Conservation (phyloP, 805 yeast genomes). For the Metschnikowia gelsemii region DNA sequence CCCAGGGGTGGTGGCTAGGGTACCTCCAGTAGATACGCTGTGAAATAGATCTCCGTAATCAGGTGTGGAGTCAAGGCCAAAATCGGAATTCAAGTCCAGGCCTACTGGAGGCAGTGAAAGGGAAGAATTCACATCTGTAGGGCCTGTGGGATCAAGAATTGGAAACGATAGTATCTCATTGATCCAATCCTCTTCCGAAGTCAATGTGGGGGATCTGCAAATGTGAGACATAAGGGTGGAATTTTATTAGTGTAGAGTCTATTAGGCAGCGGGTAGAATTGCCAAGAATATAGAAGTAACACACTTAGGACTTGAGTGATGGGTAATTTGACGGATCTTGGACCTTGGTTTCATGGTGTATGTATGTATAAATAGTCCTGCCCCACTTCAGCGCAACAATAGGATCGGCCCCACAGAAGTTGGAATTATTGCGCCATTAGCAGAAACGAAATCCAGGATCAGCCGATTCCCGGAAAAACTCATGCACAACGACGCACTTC, state of each 20-base stretch:
- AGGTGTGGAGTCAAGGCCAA: too few species aligned
- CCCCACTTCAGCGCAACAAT: too few species aligned
- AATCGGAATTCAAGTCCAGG: slow-evolving; percentile 2
- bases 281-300: background rate
- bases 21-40: slow-evolving; percentile 8
- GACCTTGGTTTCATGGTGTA: too few species aligned
- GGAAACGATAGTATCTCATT: slow-evolving; percentile 16
- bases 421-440: slow-evolving; percentile 8
- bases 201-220: slow-evolving; percentile 13
- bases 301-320: too few species aligned
- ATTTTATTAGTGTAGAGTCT: background rate
- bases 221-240: slow-evolving; percentile 9
- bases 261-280: background rate
- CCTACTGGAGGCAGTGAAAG: slow-evolving; percentile 10
- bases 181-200: slow-evolving; percentile 23
- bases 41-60: slow-evolving; percentile 15
- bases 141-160: slow-evolving; percentile 6
- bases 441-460: too few species aligned
- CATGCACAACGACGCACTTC: slow-evolving; percentile 7
- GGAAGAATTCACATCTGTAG: slow-evolving; percentile 3
- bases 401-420: background rate
- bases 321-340: too few species aligned
- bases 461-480: slow-evolving; percentile 9
- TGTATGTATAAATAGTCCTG: too few species aligned
- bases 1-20: slow-evolving; percentile 16